These are phyloP conservation scores for Arthrobotrys entomopaga DNA, from an alignment of 2,329 filamentous ascomycete genomes.

Conservation along the genomic window DNA sequence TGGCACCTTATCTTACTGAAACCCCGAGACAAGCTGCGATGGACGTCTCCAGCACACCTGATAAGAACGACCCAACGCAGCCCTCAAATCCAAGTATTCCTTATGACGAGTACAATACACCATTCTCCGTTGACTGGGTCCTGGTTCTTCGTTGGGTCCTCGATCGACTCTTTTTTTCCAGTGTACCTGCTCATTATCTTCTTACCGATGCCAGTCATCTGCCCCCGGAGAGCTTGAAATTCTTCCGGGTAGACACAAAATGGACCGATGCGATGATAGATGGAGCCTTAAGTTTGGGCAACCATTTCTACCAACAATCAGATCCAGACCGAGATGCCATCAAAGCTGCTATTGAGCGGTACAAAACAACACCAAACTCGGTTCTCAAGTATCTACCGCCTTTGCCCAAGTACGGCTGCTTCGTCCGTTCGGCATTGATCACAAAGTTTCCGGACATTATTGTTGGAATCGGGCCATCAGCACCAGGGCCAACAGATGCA, in stretches of 20 bases:
- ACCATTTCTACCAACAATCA: conserved; percentile 53
- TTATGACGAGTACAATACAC: conserved; percentile 61
- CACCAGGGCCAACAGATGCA: conserved; percentile 31
- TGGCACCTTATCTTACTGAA: too few species aligned
- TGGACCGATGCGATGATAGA: conserved; percentile 65
- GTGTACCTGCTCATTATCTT: conserved; percentile 63
- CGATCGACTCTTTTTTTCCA: conserved; percentile 62
- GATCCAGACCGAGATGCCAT: conserved; percentile 59
- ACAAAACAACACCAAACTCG: conserved; percentile 57
- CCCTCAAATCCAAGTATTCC: not conserved
- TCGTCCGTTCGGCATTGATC: conserved; percentile 62
- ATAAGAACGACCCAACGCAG: not conserved
- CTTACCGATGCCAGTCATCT: conserved; percentile 62
- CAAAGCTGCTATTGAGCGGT: conserved; percentile 61
- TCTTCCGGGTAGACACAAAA: conserved; percentile 64
- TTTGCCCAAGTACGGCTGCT: conserved; percentile 63
- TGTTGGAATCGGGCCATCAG: conserved; percentile 53
- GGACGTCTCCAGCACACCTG: conserved; percentile 18
- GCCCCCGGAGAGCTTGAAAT: conserved; percentile 62
- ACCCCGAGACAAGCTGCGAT: too few species aligned
- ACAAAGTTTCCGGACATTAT: conserved; percentile 62
- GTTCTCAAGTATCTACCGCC: conserved; percentile 57
- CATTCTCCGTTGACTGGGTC: conserved; percentile 61
- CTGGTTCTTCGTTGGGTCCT: conserved; percentile 62
- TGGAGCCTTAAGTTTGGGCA: conserved; percentile 63